phyloP scores from a whole-genome alignment of 345 rosid genomes.

The Arabidopsis suecica region DNA sequence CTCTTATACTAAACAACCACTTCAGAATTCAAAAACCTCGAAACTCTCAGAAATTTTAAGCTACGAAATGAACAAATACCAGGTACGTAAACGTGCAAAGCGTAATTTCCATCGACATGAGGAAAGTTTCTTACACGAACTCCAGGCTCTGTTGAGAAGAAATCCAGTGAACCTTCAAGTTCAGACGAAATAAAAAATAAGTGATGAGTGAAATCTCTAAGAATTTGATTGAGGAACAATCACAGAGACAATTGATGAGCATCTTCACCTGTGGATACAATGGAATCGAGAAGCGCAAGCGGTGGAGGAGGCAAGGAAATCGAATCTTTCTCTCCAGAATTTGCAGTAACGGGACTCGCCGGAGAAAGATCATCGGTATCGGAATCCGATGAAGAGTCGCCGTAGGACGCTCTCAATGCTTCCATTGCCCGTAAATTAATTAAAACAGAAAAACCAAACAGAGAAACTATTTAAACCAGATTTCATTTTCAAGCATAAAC shows the following conservation, averaged over 20 bases:
- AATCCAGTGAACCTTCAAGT: constrained; percentile 42
- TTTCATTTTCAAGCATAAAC: background rate
- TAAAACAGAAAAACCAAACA: background rate
- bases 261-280: constrained; percentile 55
- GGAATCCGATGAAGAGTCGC: constrained; percentile 68
- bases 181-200: background rate
- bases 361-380: constrained; percentile 40
- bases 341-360: background rate
- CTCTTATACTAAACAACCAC: background rate
- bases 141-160: constrained; percentile 47
- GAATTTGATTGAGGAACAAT: constrained; percentile 24
- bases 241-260: background rate
- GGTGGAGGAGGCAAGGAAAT: constrained; percentile 76
- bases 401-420: constrained; percentile 68
- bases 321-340: constrained; percentile 12
- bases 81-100: constrained; percentile 88
- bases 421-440: constrained; percentile 52
- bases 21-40: background rate
- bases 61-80: constrained; percentile 47
- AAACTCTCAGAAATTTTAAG: background rate
- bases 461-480: background rate
- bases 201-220: background rate
- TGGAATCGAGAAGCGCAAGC: constrained; percentile 66
- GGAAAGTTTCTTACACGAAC: constrained; percentile 82
- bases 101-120: constrained; percentile 85